Evolutionary conservation across 2,329 filamentous ascomycete genomes (phyloP).

Genomic region (Fusarium circinatum): DNA sequence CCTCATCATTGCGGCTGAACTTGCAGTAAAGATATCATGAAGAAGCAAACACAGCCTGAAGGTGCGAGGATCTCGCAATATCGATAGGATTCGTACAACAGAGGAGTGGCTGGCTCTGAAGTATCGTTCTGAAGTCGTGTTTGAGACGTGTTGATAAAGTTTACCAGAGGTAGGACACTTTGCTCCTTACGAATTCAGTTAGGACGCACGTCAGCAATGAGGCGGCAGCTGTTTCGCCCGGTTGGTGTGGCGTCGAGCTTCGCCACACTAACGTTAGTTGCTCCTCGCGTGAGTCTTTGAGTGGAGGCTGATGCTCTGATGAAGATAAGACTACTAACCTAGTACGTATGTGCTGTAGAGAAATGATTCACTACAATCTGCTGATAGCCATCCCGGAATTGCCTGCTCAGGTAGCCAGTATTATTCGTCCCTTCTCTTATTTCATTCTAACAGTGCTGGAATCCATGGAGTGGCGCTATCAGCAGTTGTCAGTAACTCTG

Average conservation of each 20-base stretch:
- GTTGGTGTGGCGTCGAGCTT: slow-evolving; percentile 36
- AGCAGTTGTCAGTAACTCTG: background rate
- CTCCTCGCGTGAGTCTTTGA: background rate
- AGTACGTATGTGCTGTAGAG: background rate
- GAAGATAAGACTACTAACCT: background rate
- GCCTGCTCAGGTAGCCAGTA: background rate
- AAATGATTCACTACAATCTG: background rate
- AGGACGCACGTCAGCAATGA: slow-evolving; percentile 42
- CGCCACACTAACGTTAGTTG: slow-evolving; percentile 39
- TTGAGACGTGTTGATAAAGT: slow-evolving; percentile 26
- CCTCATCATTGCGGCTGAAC: slow-evolving; percentile 63
- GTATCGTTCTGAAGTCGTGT: slow-evolving; percentile 11
- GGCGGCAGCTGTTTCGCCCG: slow-evolving; percentile 42
- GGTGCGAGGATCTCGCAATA: slow-evolving; percentile 14
- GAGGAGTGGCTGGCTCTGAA: slow-evolving; percentile 2
- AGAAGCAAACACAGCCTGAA: slow-evolving; percentile 40
- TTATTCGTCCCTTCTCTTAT: background rate
- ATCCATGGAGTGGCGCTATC: background rate
- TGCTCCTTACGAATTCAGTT: slow-evolving; percentile 40
- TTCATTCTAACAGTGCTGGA: background rate
- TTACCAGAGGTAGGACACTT: slow-evolving; percentile 41
- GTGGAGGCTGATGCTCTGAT: background rate
- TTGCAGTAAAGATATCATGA: slow-evolving; percentile 54
- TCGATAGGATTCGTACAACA: background rate
- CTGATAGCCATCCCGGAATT: background rate